Evolutionary conservation across 1,284 basidiomycete genomes (phyloP).

Genomic region (Leccinum solheimii): DNA sequence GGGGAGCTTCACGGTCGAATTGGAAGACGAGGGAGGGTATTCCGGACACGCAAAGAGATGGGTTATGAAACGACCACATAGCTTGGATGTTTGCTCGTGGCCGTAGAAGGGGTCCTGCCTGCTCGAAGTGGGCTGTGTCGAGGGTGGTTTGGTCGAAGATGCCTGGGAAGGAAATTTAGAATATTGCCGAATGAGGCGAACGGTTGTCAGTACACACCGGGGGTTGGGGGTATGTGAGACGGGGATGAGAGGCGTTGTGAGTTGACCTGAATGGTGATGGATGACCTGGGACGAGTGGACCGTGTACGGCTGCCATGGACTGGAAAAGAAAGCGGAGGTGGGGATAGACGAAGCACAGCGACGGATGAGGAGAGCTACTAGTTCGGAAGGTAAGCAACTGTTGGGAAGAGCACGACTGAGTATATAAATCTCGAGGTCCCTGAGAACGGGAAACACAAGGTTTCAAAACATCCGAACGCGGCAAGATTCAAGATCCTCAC

Average conservation of each 20-base stretch:
- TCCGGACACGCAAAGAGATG: constrained; percentile 79
- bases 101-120: constrained; percentile 74
- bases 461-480: constrained; percentile 17
- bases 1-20: constrained; percentile 63
- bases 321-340: constrained; percentile 15
- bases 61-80: constrained; percentile 77
- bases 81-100: constrained; percentile 64
- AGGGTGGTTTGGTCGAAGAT: constrained; percentile 31
- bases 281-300: constrained; percentile 28
- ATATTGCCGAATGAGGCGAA: background rate
- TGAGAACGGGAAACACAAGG: constrained; percentile 26
- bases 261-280: constrained; percentile 30
- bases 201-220: constrained; percentile 17
- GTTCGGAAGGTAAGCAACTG: constrained; percentile 19
- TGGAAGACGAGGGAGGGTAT: constrained; percentile 50
- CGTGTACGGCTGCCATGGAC: constrained; percentile 37
- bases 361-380: constrained; percentile 8
- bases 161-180: constrained; percentile 19
- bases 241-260: constrained; percentile 31
- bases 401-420: constrained; percentile 6
- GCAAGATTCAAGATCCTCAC: constrained; percentile 17
- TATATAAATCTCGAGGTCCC: constrained; percentile 32
- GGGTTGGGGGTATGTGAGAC: constrained; percentile 33
- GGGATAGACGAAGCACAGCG: background rate
- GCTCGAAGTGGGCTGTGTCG: constrained; percentile 29